A percentile compares a stretch with the other conserved stretches of the same genome.
phyloP scores from a whole-genome alignment of 2,329 filamentous ascomycete genomes.

The Podosphaera fusca region DNA sequence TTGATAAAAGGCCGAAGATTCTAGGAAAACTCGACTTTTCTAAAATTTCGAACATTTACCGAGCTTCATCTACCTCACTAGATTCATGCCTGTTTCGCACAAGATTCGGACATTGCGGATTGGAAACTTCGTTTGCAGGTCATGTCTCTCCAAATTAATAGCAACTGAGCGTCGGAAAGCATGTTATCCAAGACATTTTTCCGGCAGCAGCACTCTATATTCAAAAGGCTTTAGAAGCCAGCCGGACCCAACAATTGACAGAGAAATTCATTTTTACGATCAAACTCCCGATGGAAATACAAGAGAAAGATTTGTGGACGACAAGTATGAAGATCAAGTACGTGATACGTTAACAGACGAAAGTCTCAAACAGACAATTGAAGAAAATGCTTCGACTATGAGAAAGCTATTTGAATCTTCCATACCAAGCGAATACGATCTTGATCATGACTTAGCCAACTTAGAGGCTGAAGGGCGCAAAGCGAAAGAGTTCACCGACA shows the following conservation, averaged over 20 bases:
- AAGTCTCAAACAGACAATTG: not conserved
- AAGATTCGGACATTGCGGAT: conserved; percentile 11
- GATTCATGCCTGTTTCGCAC: conserved; percentile 14
- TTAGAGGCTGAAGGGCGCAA: not conserved
- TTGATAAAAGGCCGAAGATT: not conserved
- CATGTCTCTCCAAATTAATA: conserved; percentile 14
- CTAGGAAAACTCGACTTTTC: not conserved
- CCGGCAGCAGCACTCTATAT: conserved; percentile 3
- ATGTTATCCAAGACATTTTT: conserved; percentile 10
- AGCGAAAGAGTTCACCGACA: not conserved
- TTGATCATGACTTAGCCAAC: not conserved
- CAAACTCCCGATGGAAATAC: conserved; percentile 12
- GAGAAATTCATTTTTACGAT: conserved; percentile 7
- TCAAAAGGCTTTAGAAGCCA: conserved; percentile 1
- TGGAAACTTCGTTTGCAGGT: conserved; percentile 15
- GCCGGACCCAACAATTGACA: not conserved
- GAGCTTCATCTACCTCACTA: not conserved
- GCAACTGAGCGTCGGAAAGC: conserved; percentile 4
- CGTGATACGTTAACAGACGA: conserved; percentile 1
- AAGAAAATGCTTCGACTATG: not conserved
- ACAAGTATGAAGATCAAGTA: conserved; percentile 6
- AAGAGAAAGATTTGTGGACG: conserved; percentile 6
- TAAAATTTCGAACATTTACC: conserved; percentile 2
- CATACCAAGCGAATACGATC: not conserved
- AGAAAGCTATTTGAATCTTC: not conserved